Base-by-base conservation (phyloP, 352 stramenopile genomes). In the Globisporangium radiosum region DNA sequence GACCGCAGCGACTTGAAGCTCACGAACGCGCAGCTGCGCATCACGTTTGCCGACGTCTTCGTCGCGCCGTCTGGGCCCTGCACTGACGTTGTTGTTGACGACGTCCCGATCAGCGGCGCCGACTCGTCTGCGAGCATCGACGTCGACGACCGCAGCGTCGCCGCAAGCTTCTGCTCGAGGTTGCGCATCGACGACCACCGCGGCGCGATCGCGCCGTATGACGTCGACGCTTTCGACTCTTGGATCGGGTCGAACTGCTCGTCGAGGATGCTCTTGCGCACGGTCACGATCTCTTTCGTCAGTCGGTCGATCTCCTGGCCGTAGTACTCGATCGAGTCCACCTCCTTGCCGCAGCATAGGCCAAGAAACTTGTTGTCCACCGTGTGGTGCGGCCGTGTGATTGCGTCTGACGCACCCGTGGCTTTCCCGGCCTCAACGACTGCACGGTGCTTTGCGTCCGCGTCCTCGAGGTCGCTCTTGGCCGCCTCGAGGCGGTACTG, bases 321-420 rank as follows among this genome's bases (percentile, higher is more conserved):
- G 53, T 88, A 88, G 57, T 82, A 73, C 33, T 85, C 71, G 36
- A 89, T 73, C 0, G 82, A 76, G 59, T 92, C 80, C 3, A 90
- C 78, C 19, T 78, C 60, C 19, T 70, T 72, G 37, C 71, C 68
- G 42, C 62, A 54, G 60, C 75, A 85, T n/a, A 85, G 60, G 11
- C 75, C 72, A 9, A 78, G 70, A 44, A 78, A 76, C n/a, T 65
- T 65, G 47, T 68, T 66, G 42, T 70, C 58, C 53, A 86, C 66
- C 15, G 69, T 61, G 48, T 73, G 57, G 42, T 70, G 70, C 13
- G 75, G 77, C 37, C 73, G 73, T 11, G 62, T 70, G 15, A 76
- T 59, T 54, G 68, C 48, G 25, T 33, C 25, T 33, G 25, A 33
- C 25, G 25, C 25, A 9, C 64, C 57, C 33, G 44, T 48, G n/a